These are phyloP conservation scores for Annulohypoxylon bovei DNA, from an alignment of 495 filamentous ascomycete species.

Conservation along the genomic window DNA sequence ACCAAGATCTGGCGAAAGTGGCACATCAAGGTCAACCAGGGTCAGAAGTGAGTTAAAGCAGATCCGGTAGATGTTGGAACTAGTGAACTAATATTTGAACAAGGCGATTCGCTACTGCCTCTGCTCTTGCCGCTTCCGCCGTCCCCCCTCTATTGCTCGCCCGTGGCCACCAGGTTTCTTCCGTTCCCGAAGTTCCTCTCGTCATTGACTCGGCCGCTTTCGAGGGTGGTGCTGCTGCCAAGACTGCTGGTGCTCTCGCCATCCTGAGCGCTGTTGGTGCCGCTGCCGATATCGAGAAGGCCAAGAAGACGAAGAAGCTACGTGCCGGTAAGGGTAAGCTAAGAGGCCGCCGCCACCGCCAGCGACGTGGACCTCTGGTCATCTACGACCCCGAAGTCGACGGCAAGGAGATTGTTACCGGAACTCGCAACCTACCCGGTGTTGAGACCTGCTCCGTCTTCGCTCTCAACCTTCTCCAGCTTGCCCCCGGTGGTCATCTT, in stretches of 20 bases:
- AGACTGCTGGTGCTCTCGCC: slow-evolving; percentile 86
- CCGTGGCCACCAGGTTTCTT: slow-evolving; percentile 93
- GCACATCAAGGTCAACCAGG: slow-evolving; percentile 99
- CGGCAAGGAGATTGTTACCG: slow-evolving; percentile 87
- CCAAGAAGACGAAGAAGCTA: slow-evolving; percentile 90
- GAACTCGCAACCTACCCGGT: slow-evolving; percentile 98
- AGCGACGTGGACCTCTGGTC: slow-evolving; percentile 95
- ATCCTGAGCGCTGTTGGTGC: slow-evolving; percentile 92
- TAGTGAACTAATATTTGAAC: slow-evolving; percentile 31
- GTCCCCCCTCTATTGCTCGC: slow-evolving; percentile 93
- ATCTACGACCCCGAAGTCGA: slow-evolving; percentile 95
- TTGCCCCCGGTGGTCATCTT: slow-evolving; percentile 97
- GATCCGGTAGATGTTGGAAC: background rate
- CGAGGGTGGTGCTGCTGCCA: slow-evolving; percentile 76
- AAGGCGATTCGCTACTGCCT: slow-evolving; percentile 96
- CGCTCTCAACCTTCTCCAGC: slow-evolving; percentile 97
- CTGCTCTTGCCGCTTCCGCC: slow-evolving; percentile 95
- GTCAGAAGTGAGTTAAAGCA: slow-evolving; percentile 77
- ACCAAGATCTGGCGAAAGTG: slow-evolving; percentile 99
- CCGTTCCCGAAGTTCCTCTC: slow-evolving; percentile 94
- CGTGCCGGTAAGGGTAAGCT: slow-evolving; percentile 99
- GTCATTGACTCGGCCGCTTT: slow-evolving; percentile 92
- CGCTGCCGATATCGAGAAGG: slow-evolving; percentile 89
- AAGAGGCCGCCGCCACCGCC: slow-evolving; percentile 90
- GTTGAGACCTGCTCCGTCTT: slow-evolving; percentile 97